Percentiles rank a stretch among this genome's conserved stretches.
Evolutionary conservation across 1,139 yeast genomes (phyloP).

Genomic region (Spathaspora sp.): DNA sequence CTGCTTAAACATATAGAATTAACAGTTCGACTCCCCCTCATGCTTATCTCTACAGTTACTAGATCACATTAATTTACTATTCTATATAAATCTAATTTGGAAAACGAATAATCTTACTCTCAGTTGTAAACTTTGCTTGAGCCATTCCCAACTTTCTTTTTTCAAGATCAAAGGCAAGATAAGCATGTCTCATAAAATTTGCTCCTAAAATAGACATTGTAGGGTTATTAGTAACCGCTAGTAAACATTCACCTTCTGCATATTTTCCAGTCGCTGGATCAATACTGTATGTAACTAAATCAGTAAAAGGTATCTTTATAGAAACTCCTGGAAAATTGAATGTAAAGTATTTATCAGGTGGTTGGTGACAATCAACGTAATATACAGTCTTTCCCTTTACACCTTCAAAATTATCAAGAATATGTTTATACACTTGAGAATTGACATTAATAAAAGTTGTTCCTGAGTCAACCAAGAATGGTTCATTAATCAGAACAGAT

Average conservation of each 20-base stretch:
- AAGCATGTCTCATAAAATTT: slow-evolving; percentile 21
- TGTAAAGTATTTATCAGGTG: not conserved
- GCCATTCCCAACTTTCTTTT: slow-evolving; percentile 19
- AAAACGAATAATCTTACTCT: not conserved
- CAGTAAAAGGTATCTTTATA: not conserved
- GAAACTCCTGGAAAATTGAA: not conserved
- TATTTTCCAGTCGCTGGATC: not conserved
- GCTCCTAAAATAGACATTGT: slow-evolving; percentile 14
- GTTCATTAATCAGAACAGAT: slow-evolving; percentile 13
- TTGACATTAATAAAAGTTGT: slow-evolving; percentile 12
- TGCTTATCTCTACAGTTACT: too few species aligned
- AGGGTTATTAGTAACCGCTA: not conserved
- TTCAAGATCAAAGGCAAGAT: slow-evolving; percentile 23
- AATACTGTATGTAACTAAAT: not conserved
- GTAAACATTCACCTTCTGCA: not conserved
- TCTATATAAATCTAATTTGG: not conserved
- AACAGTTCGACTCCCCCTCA: too few species aligned
- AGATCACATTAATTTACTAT: too few species aligned
- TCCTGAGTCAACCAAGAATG: slow-evolving; percentile 17
- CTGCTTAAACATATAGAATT: too few species aligned
- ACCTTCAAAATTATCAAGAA: slow-evolving; percentile 1
- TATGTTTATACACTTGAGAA: not conserved
- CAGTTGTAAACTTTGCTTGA: not conserved
- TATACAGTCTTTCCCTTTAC: not conserved
- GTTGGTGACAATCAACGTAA: not conserved